Conservation (phyloP, 2,329 filamentous ascomycete species). For the Fusarium globosum region DNA sequence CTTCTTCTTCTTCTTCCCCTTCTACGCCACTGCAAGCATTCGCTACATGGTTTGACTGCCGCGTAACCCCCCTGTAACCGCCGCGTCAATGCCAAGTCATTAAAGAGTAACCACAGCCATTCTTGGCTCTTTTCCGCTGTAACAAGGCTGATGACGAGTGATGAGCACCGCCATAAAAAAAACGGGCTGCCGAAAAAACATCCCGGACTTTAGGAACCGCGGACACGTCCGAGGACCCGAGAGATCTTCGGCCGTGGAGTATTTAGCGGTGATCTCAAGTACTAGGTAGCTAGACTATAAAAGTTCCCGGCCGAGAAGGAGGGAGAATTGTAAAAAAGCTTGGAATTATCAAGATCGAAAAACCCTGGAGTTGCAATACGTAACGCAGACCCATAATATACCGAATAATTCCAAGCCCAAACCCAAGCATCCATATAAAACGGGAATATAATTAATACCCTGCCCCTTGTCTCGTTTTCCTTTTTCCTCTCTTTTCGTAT, state of each 20-base stretch:
- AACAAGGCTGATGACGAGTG: slow-evolving; percentile 10
- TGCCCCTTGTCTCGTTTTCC: not conserved
- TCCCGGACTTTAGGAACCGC: slow-evolving; percentile 17
- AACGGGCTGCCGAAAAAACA: not conserved
- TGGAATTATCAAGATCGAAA: slow-evolving; percentile 11
- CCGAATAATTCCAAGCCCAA: not conserved
- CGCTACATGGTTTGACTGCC: not conserved
- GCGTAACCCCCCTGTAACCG: slow-evolving; percentile 18
- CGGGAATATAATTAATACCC: slow-evolving; percentile 18
- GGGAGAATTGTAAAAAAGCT: slow-evolving; percentile 13
- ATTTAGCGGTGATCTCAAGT: not conserved
- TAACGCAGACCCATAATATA: slow-evolving; percentile 23
- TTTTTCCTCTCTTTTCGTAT: not conserved
- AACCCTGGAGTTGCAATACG: slow-evolving; percentile 3
- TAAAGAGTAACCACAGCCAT: slow-evolving; percentile 7
- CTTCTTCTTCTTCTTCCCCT: not conserved
- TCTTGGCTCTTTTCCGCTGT: not conserved
- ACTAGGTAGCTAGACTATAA: no score
- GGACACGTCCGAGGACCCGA: slow-evolving; percentile 11
- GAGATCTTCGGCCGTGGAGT: not conserved
- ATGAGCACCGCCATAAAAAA: not conserved
- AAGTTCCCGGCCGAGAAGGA: slow-evolving; percentile 21
- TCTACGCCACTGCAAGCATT: not conserved
- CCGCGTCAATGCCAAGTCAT: slow-evolving; percentile 18
- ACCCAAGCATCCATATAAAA: not conserved